These are phyloP conservation scores for Alternaria gansuensis DNA, from an alignment of 2,329 filamentous ascomycete species.

Conservation along the genomic window DNA sequence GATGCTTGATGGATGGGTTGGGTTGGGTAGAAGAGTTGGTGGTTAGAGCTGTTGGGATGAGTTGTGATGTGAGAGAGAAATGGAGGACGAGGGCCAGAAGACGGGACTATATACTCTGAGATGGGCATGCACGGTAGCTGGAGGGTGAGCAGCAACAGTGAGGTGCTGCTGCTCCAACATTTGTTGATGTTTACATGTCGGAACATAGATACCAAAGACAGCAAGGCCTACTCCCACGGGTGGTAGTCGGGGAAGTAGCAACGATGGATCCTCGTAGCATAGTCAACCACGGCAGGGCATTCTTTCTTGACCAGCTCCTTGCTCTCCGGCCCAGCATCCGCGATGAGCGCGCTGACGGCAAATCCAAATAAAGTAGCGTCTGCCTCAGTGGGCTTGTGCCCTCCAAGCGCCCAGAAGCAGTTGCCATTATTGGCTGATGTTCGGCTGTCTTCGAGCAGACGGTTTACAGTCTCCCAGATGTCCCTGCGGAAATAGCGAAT, in stretches of 20 bases:
- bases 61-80: constrained; percentile 20
- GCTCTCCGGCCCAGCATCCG: constrained; percentile 61
- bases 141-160: not conserved
- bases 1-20: constrained; percentile 25
- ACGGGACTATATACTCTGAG: constrained; percentile 17
- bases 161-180: constrained; percentile 8
- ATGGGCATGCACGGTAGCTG: constrained; percentile 4
- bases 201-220: not conserved
- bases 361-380: constrained; percentile 69
- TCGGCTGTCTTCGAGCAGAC: constrained; percentile 53
- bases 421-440: constrained; percentile 40
- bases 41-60: constrained; percentile 20
- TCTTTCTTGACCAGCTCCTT: constrained; percentile 55
- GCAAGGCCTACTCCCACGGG: constrained; percentile 37
- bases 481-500: constrained; percentile 58
- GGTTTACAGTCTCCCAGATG: constrained; percentile 64
- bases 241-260: constrained; percentile 68
- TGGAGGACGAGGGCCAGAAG: constrained; percentile 9
- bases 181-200: constrained; percentile 6
- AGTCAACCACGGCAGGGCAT: constrained; percentile 63
- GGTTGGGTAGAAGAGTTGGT: constrained; percentile 19
- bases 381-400: constrained; percentile 63
- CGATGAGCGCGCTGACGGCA: constrained; percentile 62
- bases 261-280: constrained; percentile 60
- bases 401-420: constrained; percentile 68